Evolutionary conservation across 2,329 filamentous ascomycete species (phyloP), one percentile per base, ranked within the genome.

Genomic region (Nemania serpens): DNA sequence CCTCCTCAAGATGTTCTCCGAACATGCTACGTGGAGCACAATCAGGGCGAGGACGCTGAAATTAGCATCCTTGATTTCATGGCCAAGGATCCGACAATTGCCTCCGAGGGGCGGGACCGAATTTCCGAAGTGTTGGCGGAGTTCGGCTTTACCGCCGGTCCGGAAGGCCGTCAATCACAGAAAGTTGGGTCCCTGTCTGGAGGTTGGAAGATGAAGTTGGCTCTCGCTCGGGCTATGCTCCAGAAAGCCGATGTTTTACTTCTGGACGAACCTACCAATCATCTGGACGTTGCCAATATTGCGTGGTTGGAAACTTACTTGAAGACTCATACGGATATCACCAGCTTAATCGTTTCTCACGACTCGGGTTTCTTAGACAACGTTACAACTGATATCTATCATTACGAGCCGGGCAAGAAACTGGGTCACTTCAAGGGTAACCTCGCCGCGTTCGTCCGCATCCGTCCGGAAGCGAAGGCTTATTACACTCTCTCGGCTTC

Each of bases 161-260:
- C 93, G 0, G 91, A 95, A 68, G 95, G 94, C 61, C 88, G 92
- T 62, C 95, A 98, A 77, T 84, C 88, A 5, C 88, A 97, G 75
- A 91, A 90, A 70, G 95, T 99, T 61, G 95, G 95, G 69, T 97
- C 94, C 18, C 80, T 99, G 37, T 98, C 95, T 45, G 95, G 95
- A 79, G 95, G 95, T 75, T 99, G 95, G 95, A 98, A 98, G 86
- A 99, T 99, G 95, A 99, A 99, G 87, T 82, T 99, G 63, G 95
- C 95, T 67, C 80, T 99, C 76, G 95, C 95, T 54, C 88, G 95
- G 71, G 95, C 95, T 66, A 98, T 99, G 93, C 84, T 99, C 72
- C 91, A 95, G 83, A 91, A 89, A 73, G 94, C 95, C n/a, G 95
- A 99, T 75, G 93, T 99, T 52, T 85, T 99, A 60, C 83, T 99